Evolutionary conservation across 148 eudicot genomes (phyloP), one percentile per base, ranked within the genome.

Genomic region (Vaccinium corymbosum): DNA sequence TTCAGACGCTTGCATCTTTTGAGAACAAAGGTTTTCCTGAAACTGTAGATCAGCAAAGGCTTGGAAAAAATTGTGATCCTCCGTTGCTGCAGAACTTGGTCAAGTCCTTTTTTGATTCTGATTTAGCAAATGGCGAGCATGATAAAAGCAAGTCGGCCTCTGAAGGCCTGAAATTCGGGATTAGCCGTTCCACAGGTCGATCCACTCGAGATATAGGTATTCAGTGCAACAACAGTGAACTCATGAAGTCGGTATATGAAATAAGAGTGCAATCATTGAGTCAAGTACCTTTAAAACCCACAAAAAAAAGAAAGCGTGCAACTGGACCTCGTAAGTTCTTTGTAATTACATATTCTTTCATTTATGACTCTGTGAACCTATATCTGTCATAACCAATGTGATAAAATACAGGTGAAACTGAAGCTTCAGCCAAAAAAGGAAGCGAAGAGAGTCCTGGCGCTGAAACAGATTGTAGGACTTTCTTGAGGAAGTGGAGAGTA

Each of bases 131-230:
- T 2, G 20, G 48, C 3, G 49, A 72, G 50, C 76, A 72, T 72
- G 49, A 72, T 72, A 72, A 72, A 72, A 38, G 49, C 49, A 72
- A 35, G 38, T 72, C 22, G 16, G 38, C 76, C n/a, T 38, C 76
- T 35, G 76, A 61, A 61, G 25, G 66, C 25, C 25, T 61, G 66
- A 61, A 19, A 61, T 61, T 61, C 9, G 66, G 16, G 66, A n/a
- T 19, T 61, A 20, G 76, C 76, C 49, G 59, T 61, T 76, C 75
- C 15, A 22, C 42, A 4, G 46, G 46, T 38, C 27, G 51, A 52
- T 66, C 86, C 56, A 85, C 86, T 74, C 83, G 86, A 61, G 83
- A 85, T 80, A 29, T 85, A 35, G 83, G 86, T 55, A 27, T 80
- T 71, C 86, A 84, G 57, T 84, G 86, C 35, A 72, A 55, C 56